Conservation (phyloP, 257 asterid genomes). For the Gardenia jasminoides region DNA sequence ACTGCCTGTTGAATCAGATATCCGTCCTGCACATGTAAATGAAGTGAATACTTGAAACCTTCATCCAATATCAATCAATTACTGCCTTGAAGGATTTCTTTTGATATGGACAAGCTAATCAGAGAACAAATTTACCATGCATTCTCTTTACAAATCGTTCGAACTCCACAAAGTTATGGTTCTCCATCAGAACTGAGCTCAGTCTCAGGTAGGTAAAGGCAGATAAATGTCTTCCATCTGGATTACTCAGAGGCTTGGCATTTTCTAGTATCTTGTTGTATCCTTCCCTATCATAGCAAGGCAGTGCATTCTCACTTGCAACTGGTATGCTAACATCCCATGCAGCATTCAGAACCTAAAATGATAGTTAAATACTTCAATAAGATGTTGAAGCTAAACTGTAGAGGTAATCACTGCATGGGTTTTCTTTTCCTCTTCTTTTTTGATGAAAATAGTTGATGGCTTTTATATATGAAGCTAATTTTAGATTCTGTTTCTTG, state of each 20-base stretch:
- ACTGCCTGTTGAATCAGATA: slow-evolving; percentile 19
- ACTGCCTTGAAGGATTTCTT: background rate
- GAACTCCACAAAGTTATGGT: slow-evolving; percentile 63
- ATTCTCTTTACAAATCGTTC: slow-evolving; percentile 78
- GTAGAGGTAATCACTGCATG: background rate
- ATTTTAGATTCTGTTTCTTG: too few species aligned
- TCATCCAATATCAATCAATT: background rate
- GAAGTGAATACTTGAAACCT: slow-evolving; percentile 2
- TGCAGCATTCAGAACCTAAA: slow-evolving; percentile 56
- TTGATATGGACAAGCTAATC: background rate
- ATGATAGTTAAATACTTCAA: background rate
- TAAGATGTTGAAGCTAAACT: too few species aligned
- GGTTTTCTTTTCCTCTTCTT: too few species aligned
- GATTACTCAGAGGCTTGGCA: slow-evolving; percentile 75
- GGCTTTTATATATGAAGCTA: background rate
- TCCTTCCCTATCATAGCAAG: slow-evolving; percentile 50
- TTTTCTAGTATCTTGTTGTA: slow-evolving; percentile 60
- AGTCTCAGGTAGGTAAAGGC: slow-evolving; percentile 71
- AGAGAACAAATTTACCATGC: slow-evolving; percentile 52
- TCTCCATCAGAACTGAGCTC: slow-evolving; percentile 56
- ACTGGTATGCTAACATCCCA: slow-evolving; percentile 37
- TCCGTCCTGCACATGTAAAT: slow-evolving; percentile 27
- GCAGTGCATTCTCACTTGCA: slow-evolving; percentile 36
- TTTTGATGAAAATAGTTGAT: too few species aligned
- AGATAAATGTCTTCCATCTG: slow-evolving; percentile 71